Evolutionary conservation across 495 filamentous ascomycete species (phyloP), one percentile per base, ranked within the genome.

Genomic region (Xylaria telfairii): DNA sequence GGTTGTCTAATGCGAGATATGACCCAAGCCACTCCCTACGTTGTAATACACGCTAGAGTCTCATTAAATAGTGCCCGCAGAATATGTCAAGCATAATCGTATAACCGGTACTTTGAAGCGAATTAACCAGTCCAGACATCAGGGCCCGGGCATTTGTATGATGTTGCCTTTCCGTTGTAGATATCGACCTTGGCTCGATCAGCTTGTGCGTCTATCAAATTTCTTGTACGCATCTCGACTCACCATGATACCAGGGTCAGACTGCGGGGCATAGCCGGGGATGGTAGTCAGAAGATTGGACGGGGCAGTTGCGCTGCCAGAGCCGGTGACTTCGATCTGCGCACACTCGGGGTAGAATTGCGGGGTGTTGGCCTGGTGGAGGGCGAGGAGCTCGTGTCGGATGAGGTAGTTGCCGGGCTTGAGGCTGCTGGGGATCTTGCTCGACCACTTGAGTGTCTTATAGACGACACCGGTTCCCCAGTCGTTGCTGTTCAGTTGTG

Each of bases 341-440:
- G 87, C 87, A 69, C 87, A 89, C 77, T 89, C 87, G 65, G 87
- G 83, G 80, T 89, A 89, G 75, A 88, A 89, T 76, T 89, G 87
- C 0, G 87, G 87, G 7, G 85, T 82, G 74, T 88, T 87, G 49
- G 86, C 85, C 75, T 89, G 87, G 74, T 89, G 87, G 24, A 89
- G 85, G 41, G 87, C 87, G 49, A 89, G 79, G 69, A 89, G 74
- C 77, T 89, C 87, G 78, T 89, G 87, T 70, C 87, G 81, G 76
- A 89, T 85, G 68, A 90, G 82, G 76, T 89, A 89, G 78, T 86
- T 86, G 66, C 87, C 87, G 12, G 84, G 80, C 26, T 82, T 83
- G n/a, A 89, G 79, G 49, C 65, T 79, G 17, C 72, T 59, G 15
- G 87, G 87, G 71, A 90, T 85, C 12, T 76, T 85, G 80, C 80